Percentiles rank a stretch among this genome's conserved stretches.
Evolutionary conservation across 495 filamentous ascomycete species (phyloP).

Genomic region (Penicillium mononematosum): DNA sequence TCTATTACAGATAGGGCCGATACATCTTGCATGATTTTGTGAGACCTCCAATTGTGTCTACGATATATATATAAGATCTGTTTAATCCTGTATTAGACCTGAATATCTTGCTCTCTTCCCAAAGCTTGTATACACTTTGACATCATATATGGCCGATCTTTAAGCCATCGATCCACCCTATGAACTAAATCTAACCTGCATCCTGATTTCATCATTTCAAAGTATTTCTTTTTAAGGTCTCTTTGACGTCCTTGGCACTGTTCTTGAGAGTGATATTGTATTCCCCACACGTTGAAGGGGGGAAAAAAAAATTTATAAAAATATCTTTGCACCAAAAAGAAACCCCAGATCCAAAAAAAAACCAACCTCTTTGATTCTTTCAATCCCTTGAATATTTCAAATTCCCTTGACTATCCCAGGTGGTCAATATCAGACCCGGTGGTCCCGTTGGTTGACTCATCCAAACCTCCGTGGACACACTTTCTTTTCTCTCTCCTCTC

Average conservation of each 20-base stretch:
- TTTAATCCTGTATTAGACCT: neutral
- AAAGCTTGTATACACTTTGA: conserved; percentile 1
- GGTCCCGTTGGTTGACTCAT: conserved; percentile 27
- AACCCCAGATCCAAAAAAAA: neutral
- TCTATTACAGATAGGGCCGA: conserved; percentile 22
- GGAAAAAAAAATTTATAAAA: neutral
- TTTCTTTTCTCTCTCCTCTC: conserved; percentile 1
- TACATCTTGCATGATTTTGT: conserved; percentile 16
- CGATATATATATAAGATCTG: neutral
- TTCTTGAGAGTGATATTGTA: neutral
- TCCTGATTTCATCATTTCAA: conserved; percentile 5
- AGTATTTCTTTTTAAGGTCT: neutral
- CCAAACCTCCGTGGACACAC: conserved; percentile 11
- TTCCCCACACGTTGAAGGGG: neutral
- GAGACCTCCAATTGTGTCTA: conserved; percentile 8
- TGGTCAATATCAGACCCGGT: neutral
- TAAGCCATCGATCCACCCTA: conserved; percentile 6
- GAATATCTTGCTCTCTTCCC: neutral
- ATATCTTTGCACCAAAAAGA: neutral
- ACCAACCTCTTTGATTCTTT: neutral
- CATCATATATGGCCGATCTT: conserved; percentile 11
- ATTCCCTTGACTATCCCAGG: neutral
- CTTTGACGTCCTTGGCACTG: neutral
- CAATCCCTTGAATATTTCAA: neutral
- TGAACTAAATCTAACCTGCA: neutral